Evolutionary conservation across 1,284 basidiomycete species (phyloP).

Genomic region (Ceratobasidium sp.): DNA sequence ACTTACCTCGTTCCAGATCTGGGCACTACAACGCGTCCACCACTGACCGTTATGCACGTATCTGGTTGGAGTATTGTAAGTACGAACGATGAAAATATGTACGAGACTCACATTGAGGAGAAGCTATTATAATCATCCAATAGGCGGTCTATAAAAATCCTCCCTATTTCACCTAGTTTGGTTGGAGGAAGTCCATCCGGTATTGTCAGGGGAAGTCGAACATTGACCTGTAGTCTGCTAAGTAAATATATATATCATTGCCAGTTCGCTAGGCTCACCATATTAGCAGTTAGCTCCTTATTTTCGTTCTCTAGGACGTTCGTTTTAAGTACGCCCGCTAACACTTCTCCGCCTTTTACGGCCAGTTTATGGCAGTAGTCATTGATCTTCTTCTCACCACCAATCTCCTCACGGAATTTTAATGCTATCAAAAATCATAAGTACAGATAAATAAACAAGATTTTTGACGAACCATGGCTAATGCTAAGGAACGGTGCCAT

Average conservation of each 20-base stretch:
- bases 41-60: constrained; percentile 65
- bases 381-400: constrained; percentile 82
- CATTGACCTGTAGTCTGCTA: constrained; percentile 49
- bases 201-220: constrained; percentile 49
- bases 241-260: not conserved
- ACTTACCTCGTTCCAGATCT: constrained; percentile 77
- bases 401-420: constrained; percentile 79
- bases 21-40: constrained; percentile 75
- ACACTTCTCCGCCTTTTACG: constrained; percentile 68
- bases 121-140: constrained; percentile 57
- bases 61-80: too few relatives aligned
- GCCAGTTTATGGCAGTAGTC: constrained; percentile 79
- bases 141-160: constrained; percentile 51
- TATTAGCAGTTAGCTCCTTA: constrained; percentile 72
- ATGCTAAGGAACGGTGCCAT: constrained; percentile 63
- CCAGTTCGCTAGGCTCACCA: constrained; percentile 60
- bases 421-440: constrained; percentile 59
- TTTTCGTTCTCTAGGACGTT: constrained; percentile 63
- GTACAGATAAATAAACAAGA: constrained; percentile 38
- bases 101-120: constrained; percentile 54
- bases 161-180: constrained; percentile 1
- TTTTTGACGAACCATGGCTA: constrained; percentile 55
- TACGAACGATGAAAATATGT: too few relatives aligned
- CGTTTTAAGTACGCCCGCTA: constrained; percentile 73
- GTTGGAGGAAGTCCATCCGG: constrained; percentile 27